Evolutionary conservation across 148 eudicot species (phyloP).

Genomic region (Dysphania ambrosioides): DNA sequence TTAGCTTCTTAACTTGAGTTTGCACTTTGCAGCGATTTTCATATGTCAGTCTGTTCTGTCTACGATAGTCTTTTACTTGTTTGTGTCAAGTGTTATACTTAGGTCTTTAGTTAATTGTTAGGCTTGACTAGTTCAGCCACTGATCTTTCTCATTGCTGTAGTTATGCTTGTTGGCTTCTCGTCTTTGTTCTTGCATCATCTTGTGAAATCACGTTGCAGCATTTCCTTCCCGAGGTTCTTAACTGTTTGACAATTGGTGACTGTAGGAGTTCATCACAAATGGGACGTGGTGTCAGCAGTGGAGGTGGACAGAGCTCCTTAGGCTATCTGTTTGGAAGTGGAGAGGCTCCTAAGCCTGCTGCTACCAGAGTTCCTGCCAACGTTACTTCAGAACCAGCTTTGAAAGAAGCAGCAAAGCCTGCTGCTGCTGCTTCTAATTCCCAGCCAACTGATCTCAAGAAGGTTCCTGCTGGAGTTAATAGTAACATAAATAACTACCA

Average conservation of each 20-base stretch:
- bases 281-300: constrained; percentile 95
- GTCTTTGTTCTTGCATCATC: neutral
- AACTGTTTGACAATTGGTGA: neutral
- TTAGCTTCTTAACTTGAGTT: neutral
- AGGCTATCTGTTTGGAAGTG: constrained; percentile 73
- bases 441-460: constrained; percentile 43
- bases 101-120: neutral
- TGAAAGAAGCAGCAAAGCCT: constrained; percentile 39
- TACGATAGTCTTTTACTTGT: too few relatives aligned
- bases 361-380: constrained; percentile 34
- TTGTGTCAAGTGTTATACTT: too few relatives aligned
- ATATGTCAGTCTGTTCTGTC: too few relatives aligned
- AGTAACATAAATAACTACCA: constrained; percentile 59
- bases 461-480: constrained; percentile 74
- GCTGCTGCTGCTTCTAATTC: constrained; percentile 30
- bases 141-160: neutral
- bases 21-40: neutral
- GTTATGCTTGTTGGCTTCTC: neutral
- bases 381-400: constrained; percentile 26
- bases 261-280: constrained; percentile 22
- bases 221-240: neutral
- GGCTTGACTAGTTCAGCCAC: neutral
- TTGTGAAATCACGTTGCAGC: neutral
- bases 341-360: constrained; percentile 61
- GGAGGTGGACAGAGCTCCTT: constrained; percentile 93